Conservation (phyloP, 345 rosid genomes). For the Barbarea vulgaris region DNA sequence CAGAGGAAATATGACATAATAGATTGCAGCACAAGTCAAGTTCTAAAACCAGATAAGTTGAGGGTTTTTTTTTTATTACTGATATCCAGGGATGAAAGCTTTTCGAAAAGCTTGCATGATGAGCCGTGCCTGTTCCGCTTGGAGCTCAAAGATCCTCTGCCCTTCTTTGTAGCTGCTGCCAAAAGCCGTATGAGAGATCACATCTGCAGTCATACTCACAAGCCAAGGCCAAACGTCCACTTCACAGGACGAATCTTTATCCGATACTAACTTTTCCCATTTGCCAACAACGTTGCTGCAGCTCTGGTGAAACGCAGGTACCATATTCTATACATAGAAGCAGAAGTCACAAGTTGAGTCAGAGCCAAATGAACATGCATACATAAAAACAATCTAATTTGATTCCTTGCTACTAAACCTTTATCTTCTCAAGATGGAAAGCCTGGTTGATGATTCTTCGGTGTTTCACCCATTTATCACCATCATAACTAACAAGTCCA, state of each 20-base stretch:
- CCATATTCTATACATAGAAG: constrained; percentile 28
- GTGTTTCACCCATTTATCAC: constrained; percentile 50
- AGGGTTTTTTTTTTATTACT: constrained; percentile 40
- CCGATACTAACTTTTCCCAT: constrained; percentile 37
- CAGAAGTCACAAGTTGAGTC: background rate
- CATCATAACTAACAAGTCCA: constrained; percentile 41
- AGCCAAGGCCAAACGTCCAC: constrained; percentile 48
- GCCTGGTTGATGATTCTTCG: constrained; percentile 52
- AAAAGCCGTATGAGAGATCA: constrained; percentile 57
- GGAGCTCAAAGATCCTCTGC: constrained; percentile 55
- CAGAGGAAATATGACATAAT: too few species aligned
- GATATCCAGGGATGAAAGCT: constrained; percentile 58
- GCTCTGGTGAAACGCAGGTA: constrained; percentile 43
- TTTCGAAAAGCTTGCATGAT: constrained; percentile 31
- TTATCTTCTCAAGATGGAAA: constrained; percentile 48
- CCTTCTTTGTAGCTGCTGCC: constrained; percentile 80
- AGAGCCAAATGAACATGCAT: background rate
- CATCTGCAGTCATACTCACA: constrained; percentile 45
- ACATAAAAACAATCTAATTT: background rate
- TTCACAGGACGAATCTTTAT: constrained; percentile 31
- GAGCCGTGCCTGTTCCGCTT: constrained; percentile 42
- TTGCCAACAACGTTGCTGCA: constrained; percentile 31
- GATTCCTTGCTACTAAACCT: constrained; percentile 33
- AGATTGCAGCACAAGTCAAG: too few species aligned
- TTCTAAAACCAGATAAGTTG: background rate